Evolutionary conservation across 257 asterid species (phyloP).

Genomic region (Scutellaria minor): DNA sequence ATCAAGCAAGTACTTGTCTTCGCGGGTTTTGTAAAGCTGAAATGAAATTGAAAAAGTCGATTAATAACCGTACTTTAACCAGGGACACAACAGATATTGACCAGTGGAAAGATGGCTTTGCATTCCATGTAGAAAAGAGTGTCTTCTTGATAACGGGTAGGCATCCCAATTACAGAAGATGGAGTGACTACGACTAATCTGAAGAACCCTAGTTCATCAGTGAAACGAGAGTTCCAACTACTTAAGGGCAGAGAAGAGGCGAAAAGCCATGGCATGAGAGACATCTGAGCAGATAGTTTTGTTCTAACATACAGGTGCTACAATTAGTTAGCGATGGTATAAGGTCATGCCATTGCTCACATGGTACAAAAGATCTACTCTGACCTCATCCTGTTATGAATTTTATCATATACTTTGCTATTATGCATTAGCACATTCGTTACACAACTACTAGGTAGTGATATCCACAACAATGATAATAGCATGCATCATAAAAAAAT

Average conservation of each 20-base stretch:
- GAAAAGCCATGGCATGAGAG: not conserved
- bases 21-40: conserved; percentile 89
- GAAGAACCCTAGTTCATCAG: not conserved
- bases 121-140: not conserved
- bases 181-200: not conserved
- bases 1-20: conserved; percentile 87
- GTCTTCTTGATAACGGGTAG: not conserved
- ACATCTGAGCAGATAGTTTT: not conserved
- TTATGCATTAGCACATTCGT: not conserved
- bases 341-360: not conserved
- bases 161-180: not conserved
- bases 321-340: not conserved
- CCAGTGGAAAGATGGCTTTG: not conserved
- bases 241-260: not conserved
- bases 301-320: not conserved
- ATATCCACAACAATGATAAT: not conserved
- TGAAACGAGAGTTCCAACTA: not conserved
- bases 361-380: not conserved
- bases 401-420: not conserved
- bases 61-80: not conserved
- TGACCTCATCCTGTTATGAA: not conserved
- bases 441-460: too few species aligned
- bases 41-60: conserved; percentile 7
- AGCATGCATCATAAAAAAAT: not conserved
- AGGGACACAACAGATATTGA: not conserved